Percentiles rank a stretch among this genome's conserved stretches.
Conservation (phyloP, 371 early-diverging fungal genomes). For the Rhizopus arrhizus region DNA sequence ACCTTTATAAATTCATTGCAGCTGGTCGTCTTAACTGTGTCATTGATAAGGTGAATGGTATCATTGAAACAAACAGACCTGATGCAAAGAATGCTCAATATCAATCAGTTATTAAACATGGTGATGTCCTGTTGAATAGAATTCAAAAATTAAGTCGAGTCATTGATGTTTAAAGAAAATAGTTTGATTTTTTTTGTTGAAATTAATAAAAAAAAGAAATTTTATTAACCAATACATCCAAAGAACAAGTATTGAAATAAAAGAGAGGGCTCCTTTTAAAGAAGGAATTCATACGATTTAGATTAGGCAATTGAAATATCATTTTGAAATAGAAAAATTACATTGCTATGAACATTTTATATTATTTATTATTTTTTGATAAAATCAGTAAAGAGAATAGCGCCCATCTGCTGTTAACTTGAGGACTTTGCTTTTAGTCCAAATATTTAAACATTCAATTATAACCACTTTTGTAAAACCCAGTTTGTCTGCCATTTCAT, state of each 20-base stretch:
- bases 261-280: too few species aligned
- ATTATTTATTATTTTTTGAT: too few species aligned
- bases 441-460: constrained; percentile 24
- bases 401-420: too few species aligned
- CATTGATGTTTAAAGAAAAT: constrained; percentile 65
- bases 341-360: too few species aligned
- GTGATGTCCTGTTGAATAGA: constrained; percentile 92
- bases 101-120: constrained; percentile 94
- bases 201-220: too few species aligned
- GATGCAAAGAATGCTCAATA: constrained; percentile 97
- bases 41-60: constrained; percentile 98
- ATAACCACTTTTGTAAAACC: constrained; percentile 12
- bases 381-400: too few species aligned
- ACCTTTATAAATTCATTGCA: constrained; percentile 95
- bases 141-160: constrained; percentile 96
- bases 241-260: too few species aligned
- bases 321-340: too few species aligned
- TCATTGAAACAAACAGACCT: constrained; percentile 96
- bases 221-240: too few species aligned
- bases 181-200: too few species aligned
- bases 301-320: too few species aligned
- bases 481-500: constrained; percentile 19
- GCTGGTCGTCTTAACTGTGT: constrained; percentile 97
- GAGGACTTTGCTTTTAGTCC: constrained; percentile 5
- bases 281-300: too few species aligned